Evolutionary conservation across 2,329 filamentous ascomycete genomes (phyloP).

Genomic region (Penicillium sp.): DNA sequence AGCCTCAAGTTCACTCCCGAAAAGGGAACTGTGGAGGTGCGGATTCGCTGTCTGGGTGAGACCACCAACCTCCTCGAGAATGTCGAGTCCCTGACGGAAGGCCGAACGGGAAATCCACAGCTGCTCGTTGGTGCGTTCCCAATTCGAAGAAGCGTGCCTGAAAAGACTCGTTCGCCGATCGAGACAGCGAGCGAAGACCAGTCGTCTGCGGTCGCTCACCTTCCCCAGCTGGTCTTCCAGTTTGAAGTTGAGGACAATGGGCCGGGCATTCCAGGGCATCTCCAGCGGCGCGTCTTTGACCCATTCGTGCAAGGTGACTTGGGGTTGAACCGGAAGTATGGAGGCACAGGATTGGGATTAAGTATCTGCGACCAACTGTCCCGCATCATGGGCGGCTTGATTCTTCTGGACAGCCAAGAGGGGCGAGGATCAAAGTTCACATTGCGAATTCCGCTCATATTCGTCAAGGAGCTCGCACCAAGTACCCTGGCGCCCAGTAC

Average conservation of each 20-base stretch:
- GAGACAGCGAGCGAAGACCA: conserved; percentile 1
- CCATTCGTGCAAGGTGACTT: conserved; percentile 94
- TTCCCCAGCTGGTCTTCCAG: conserved; percentile 68
- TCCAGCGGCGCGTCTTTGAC: conserved; percentile 86
- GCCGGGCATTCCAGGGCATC: conserved; percentile 77
- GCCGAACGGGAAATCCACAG: background rate
- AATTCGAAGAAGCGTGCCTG: background rate
- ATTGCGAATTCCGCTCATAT: conserved; percentile 80
- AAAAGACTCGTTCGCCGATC: background rate
- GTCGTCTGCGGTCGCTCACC: background rate
- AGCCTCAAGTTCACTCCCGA: conserved; percentile 87
- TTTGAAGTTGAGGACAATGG: conserved; percentile 90
- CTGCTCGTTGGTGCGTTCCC: background rate
- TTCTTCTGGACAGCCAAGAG: conserved; percentile 72
- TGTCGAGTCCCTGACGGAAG: background rate
- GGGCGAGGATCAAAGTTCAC: conserved; percentile 81
- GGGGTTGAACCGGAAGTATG: conserved; percentile 85
- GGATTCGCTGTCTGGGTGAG: conserved; percentile 69
- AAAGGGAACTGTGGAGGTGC: conserved; percentile 75
- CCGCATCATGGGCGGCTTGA: conserved; percentile 78
- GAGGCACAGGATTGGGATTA: conserved; percentile 84
- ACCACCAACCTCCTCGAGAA: background rate
- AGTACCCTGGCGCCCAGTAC: conserved; percentile 37
- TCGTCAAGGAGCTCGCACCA: conserved; percentile 69
- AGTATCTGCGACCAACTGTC: conserved; percentile 90